Base-by-base conservation (phyloP, 1,139 yeast genomes). In the Pichia sp. region DNA sequence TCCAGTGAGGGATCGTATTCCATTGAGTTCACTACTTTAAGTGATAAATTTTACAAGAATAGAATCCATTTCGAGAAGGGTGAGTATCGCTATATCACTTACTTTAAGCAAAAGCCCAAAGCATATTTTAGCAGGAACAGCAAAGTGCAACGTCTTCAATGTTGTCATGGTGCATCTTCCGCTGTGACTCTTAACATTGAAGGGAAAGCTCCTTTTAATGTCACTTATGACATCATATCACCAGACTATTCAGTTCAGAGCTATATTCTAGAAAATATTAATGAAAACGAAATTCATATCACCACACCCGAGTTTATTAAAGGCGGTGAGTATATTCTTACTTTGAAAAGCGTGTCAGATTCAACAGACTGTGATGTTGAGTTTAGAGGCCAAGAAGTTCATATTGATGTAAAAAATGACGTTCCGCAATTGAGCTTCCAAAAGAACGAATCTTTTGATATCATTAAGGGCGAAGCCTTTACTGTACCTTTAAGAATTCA, bases 181-280 rank as follows among this genome's bases (percentile, higher is more conserved):
- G 56, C 62, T 0, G 59, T 87, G 12, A 83, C 84, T 0, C 75
- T 90, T 5, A 64, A 67, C 2, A 76, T 93, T 37, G 79, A 78
- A 48, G 99, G 99, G 10, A 82, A 83, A 58, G 80, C 86, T 0
- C 98, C 98, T 2, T 88, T 85, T 60, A 71, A 76, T 3, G 74
- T 93, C 54, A 75, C 74, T 30, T 90, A 90, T 66, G 91, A 87
- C 59, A 70, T 89, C 34, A 67, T 82, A 16, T 78, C 78, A 44
- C 74, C 80, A 1, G 72, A 80, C 6, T 73, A 69, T 48, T 68
- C 73, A 54, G 70, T 81, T 53, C 66, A 70, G 8, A 68, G 78
- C 5, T 74, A 68, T 48, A 65, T 67, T 0, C 67, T 77, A 8
- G 69, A 71, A n/a, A 74, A 76, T 37, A 78, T 85, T 39, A 59